A percentile compares a stretch with the other conserved stretches of the same genome.
These are phyloP conservation scores for Ilyonectria sp. DNA, from an alignment of 2,329 filamentous ascomycete species.

Conservation along the genomic window DNA sequence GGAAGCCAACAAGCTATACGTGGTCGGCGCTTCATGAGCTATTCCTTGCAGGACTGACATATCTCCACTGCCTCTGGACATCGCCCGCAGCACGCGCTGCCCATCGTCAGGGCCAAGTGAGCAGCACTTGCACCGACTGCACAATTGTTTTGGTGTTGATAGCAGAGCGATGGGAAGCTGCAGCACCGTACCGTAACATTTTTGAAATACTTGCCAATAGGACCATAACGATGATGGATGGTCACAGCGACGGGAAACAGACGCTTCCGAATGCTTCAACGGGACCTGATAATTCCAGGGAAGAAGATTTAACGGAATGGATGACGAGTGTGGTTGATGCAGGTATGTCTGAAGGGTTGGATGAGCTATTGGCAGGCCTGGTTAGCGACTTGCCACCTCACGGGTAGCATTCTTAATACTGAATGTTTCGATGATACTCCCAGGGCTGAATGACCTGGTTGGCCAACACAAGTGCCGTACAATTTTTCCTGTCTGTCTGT, in stretches of 20 bases:
- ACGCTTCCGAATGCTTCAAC: background rate
- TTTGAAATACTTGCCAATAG: slow-evolving; percentile 49
- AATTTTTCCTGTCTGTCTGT: too few species aligned
- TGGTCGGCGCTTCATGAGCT: slow-evolving; percentile 28
- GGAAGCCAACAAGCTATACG: slow-evolving; percentile 30
- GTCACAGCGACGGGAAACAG: background rate
- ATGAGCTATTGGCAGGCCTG: slow-evolving; percentile 12
- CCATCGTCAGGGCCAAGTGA: slow-evolving; percentile 34
- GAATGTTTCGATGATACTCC: too few species aligned
- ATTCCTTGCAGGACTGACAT: slow-evolving; percentile 30
- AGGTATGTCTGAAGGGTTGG: slow-evolving; percentile 19
- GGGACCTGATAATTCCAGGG: background rate
- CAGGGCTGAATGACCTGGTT: too few species aligned
- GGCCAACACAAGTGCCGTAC: too few species aligned
- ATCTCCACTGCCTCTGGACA: slow-evolving; percentile 52
- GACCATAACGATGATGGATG: slow-evolving; percentile 42
- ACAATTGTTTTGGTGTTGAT: slow-evolving; percentile 52
- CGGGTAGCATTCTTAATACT: background rate
- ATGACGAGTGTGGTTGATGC: slow-evolving; percentile 28
- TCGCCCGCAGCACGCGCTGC: slow-evolving; percentile 32
- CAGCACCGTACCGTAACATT: slow-evolving; percentile 52
- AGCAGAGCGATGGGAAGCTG: slow-evolving; percentile 50
- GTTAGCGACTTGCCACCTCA: slow-evolving; percentile 8
- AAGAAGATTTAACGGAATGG: slow-evolving; percentile 19
- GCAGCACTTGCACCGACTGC: slow-evolving; percentile 49